These are phyloP conservation scores for Moniliophthora roreri DNA, from an alignment of 1,284 basidiomycete species.

Conservation along the genomic window DNA sequence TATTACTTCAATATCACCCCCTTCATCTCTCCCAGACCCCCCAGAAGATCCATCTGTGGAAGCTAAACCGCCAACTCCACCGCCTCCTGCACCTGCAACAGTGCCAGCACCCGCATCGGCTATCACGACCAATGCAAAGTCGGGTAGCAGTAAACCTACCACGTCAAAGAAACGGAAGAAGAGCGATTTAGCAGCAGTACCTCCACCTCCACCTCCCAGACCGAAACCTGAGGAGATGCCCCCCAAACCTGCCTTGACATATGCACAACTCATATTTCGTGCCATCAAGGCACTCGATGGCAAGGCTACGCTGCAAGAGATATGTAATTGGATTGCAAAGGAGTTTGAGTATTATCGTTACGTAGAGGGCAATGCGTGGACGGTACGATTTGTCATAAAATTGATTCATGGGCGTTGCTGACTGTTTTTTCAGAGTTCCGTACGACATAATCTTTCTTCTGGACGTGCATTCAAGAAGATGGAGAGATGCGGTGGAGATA, in stretches of 20 bases:
- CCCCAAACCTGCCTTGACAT: slow-evolving; percentile 74
- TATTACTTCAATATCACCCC: slow-evolving; percentile 77
- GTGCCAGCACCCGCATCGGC: slow-evolving; percentile 25
- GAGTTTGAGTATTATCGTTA: slow-evolving; percentile 89
- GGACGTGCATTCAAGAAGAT: slow-evolving; percentile 87
- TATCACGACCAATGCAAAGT: slow-evolving; percentile 66
- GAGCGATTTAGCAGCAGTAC: slow-evolving; percentile 37
- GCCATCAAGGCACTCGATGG: slow-evolving; percentile 79
- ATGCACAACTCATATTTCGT: slow-evolving; percentile 77
- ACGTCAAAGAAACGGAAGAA: slow-evolving; percentile 74
- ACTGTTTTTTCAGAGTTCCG: slow-evolving; percentile 66
- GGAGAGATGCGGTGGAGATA: slow-evolving; percentile 80
- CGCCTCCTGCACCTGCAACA: slow-evolving; percentile 59
- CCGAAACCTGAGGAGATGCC: slow-evolving; percentile 75
- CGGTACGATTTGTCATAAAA: slow-evolving; percentile 50
- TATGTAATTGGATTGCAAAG: slow-evolving; percentile 89
- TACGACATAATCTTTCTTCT: slow-evolving; percentile 89
- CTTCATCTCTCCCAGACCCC: slow-evolving; percentile 61
- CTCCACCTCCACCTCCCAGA: slow-evolving; percentile 38
- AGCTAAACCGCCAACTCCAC: slow-evolving; percentile 33
- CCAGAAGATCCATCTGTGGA: neutral
- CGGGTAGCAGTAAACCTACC: slow-evolving; percentile 43
- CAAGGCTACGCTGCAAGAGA: slow-evolving; percentile 88
- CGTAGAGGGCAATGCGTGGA: slow-evolving; percentile 82
- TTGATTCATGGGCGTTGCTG: slow-evolving; percentile 15